Conservation (phyloP, 805 yeast species). For the Kluyveromyces dobzhanskii region DNA sequence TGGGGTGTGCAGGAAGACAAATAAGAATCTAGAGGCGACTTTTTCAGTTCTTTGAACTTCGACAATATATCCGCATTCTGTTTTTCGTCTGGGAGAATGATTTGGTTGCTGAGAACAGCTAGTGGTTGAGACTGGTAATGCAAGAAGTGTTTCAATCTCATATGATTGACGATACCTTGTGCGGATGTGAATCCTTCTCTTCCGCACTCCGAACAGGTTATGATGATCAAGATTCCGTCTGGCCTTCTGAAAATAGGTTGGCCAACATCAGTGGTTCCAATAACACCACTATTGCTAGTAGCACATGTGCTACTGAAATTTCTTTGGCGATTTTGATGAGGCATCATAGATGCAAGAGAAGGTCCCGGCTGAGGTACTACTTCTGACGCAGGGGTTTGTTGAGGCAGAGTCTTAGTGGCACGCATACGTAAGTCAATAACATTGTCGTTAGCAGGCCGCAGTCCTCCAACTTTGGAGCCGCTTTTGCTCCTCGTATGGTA, state of each 20-base stretch:
- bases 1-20: slow-evolving; percentile 18
- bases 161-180: slow-evolving; percentile 74
- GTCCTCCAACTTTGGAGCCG: slow-evolving; percentile 14
- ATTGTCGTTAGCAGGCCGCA: slow-evolving; percentile 15
- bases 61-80: slow-evolving; percentile 20
- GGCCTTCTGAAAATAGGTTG: slow-evolving; percentile 54
- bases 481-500: slow-evolving; percentile 30
- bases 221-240: slow-evolving; percentile 61
- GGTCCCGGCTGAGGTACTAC: background rate
- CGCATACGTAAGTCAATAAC: slow-evolving; percentile 13
- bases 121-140: slow-evolving; percentile 66
- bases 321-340: slow-evolving; percentile 25
- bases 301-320: slow-evolving; percentile 31
- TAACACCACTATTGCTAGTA: slow-evolving; percentile 41
- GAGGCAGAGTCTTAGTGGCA: slow-evolving; percentile 12
- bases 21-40: slow-evolving; percentile 22
- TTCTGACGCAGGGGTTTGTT: slow-evolving; percentile 1
- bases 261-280: slow-evolving; percentile 31
- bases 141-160: slow-evolving; percentile 63
- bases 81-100: slow-evolving; percentile 31
- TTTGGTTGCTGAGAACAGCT: slow-evolving; percentile 63
- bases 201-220: slow-evolving; percentile 61
- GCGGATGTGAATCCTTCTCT: slow-evolving; percentile 68
- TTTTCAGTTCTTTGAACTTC: slow-evolving; percentile 19
- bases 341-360: slow-evolving; percentile 18